A percentile compares a stretch with the other conserved stretches of the same genome.
These are phyloP conservation scores for Paracoccidioides lutzii DNA, from an alignment of 2,329 filamentous ascomycete genomes.

Conservation along the genomic window DNA sequence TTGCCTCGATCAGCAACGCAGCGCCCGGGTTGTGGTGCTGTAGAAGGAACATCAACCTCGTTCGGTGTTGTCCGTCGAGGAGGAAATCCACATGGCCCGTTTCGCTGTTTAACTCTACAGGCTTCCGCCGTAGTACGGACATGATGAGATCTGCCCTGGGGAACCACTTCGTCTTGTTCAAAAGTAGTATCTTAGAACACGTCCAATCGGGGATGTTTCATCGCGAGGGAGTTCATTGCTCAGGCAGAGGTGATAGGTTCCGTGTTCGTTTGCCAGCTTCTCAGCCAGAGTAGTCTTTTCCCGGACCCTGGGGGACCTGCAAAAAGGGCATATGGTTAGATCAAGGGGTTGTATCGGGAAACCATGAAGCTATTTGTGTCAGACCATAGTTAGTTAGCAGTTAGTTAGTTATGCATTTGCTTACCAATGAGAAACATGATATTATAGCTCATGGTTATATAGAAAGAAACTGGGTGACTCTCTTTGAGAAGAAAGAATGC, in stretches of 20 bases:
- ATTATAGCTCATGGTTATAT: not conserved
- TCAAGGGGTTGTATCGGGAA: not conserved
- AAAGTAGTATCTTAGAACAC: not conserved
- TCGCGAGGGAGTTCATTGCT: slow-evolving; percentile 4
- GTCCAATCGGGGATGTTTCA: not conserved
- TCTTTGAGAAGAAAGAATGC: not conserved
- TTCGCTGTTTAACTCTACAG: slow-evolving; percentile 3
- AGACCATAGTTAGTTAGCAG: too few species aligned
- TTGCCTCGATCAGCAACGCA: too few species aligned
- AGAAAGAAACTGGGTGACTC: too few species aligned
- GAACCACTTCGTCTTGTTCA: not conserved
- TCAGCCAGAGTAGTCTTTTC: slow-evolving; percentile 6
- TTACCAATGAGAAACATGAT: slow-evolving; percentile 7
- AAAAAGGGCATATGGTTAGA: not conserved
- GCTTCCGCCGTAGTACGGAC: slow-evolving; percentile 3
- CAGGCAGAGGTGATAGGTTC: slow-evolving; percentile 7
- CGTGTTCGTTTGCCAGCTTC: slow-evolving; percentile 3
- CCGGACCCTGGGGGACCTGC: slow-evolving; percentile 8
- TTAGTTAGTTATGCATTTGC: not conserved
- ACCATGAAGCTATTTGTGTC: too few species aligned
- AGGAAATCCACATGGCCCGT: slow-evolving; percentile 5
- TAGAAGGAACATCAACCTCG: too few species aligned
- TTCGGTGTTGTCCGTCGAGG: too few species aligned
- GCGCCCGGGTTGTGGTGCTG: too few species aligned
- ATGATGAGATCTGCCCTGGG: slow-evolving; percentile 5